phyloP scores from a whole-genome alignment of 768 basidiomycete genomes.

The Termitomyces sp. region DNA sequence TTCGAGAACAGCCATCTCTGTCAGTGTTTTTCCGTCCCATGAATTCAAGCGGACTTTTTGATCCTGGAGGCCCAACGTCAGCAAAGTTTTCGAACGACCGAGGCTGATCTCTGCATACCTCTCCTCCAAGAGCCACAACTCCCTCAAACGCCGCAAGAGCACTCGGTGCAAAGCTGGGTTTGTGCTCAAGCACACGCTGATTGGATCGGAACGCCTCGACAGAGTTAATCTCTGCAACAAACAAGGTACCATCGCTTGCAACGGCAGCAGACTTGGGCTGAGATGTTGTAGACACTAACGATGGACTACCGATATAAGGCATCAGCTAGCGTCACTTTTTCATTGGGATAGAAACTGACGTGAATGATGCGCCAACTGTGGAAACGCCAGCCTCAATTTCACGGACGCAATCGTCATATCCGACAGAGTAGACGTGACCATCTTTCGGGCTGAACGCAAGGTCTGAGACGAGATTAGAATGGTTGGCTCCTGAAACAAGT shows the following conservation, averaged over 20 bases:
- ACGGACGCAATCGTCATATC: constrained; percentile 75
- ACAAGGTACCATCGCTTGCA: constrained; percentile 55
- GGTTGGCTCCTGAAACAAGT: constrained; percentile 55
- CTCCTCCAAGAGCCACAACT: constrained; percentile 67
- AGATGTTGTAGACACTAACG: constrained; percentile 43
- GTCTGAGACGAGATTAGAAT: constrained; percentile 64
- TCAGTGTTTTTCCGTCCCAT: constrained; percentile 64
- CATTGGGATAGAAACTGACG: not conserved
- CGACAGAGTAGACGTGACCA: constrained; percentile 58
- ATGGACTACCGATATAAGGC: constrained; percentile 31
- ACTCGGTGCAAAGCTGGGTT: constrained; percentile 46
- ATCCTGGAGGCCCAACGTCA: constrained; percentile 38
- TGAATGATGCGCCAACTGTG: constrained; percentile 32
- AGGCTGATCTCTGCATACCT: constrained; percentile 38
- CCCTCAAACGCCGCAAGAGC: constrained; percentile 47
- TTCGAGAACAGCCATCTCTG: constrained; percentile 51
- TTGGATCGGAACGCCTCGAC: constrained; percentile 68
- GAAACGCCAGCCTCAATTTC: constrained; percentile 46
- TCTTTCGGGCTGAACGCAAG: constrained; percentile 43
- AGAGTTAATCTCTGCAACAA: constrained; percentile 50
- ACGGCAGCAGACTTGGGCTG: constrained; percentile 69
- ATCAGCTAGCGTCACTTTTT: not conserved
- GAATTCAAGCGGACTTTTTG: constrained; percentile 67
- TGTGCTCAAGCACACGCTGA: constrained; percentile 57
- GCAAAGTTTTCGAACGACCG: not conserved